Base-by-base conservation (phyloP, 2,329 filamentous ascomycete genomes). In the Colletotrichum siamense region DNA sequence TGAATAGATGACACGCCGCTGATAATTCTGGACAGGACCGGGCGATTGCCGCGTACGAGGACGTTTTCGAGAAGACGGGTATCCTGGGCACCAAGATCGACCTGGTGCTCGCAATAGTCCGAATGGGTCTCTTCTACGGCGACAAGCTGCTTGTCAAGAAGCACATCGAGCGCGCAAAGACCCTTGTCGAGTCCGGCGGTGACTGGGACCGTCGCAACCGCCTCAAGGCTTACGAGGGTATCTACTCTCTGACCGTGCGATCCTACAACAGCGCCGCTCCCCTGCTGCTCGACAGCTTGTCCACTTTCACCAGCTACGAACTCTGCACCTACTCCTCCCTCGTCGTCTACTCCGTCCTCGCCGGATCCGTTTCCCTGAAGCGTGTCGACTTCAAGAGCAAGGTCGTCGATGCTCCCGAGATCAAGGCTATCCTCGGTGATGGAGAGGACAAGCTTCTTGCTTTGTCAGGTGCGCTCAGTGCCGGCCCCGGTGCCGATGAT, bases 141-240 rank as follows among this genome's bases (percentile, higher is more conserved):
- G 97, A 99, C 86, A 96, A 96, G 87, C 85, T 94, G 55, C 92
- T 97, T 71, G 96, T 98, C 65, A 98, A 98, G 92, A 98, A 98
- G 91, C 95, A 95, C 76, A 92, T 99, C 63, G 96, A 98, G 82
- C 94, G 96, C 59, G 96, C 96, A 80, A 95, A 95, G 87, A 91
- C 94, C 5, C 90, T 99, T 67, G 96, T 99, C 39, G 97, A 99
- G 84, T 94, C 94, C 79, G 97, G 97, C 80, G 97, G 97, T 85
- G 97, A 99, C 86, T 99, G 97, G 97, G 97, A 99, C 85, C 95
- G 97, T 79, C 94, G 97, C 85, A 99, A 99, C 89, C 94, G 97
- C 77, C 92, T 99, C 82, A 99, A 99, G 93, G 97, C 97, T 79
- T 99, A 99, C 90, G 96, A 98, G 84, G 97, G 97, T 78, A 91